Evolutionary conservation across 1,284 basidiomycete genomes (phyloP).

Genomic region (Puccinia triticina): DNA sequence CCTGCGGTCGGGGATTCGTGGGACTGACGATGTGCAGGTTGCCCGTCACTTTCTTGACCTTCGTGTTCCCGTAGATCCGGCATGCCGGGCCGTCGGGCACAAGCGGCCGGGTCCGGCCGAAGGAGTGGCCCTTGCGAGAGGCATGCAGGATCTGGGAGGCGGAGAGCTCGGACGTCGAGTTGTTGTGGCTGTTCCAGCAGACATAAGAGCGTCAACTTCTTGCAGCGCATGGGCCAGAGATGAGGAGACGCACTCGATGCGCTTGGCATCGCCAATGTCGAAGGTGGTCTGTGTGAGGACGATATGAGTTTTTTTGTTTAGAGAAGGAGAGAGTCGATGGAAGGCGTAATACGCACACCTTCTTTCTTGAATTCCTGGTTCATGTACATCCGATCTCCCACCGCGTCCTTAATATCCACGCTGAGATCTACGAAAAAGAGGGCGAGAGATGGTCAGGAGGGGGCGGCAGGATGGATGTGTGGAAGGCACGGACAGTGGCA

Average conservation of each 20-base stretch:
- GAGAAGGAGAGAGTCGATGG: not conserved
- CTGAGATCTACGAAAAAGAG: constrained; percentile 72
- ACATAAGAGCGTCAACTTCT: too few relatives aligned
- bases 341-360: constrained; percentile 66
- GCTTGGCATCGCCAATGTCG: constrained; percentile 77
- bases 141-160: constrained; percentile 55
- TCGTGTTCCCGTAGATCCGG: constrained; percentile 79
- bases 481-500: constrained; percentile 74
- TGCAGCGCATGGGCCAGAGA: too few relatives aligned
- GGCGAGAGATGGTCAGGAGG: not conserved
- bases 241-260: constrained; percentile 66
- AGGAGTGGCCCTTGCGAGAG: constrained; percentile 57
- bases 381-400: constrained; percentile 86
- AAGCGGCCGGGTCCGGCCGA: constrained; percentile 73
- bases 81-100: constrained; percentile 72
- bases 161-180: constrained; percentile 54
- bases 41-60: constrained; percentile 85
- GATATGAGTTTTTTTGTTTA: constrained; percentile 31
- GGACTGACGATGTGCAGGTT: constrained; percentile 61
- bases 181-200: not conserved
- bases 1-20: not conserved
- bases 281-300: constrained; percentile 71
- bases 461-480: not conserved
- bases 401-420: constrained; percentile 85
- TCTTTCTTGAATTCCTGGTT: constrained; percentile 82